Evolutionary conservation across 352 stramenopile species (phyloP).

Genomic region (Phytophthora citrophthora): DNA sequence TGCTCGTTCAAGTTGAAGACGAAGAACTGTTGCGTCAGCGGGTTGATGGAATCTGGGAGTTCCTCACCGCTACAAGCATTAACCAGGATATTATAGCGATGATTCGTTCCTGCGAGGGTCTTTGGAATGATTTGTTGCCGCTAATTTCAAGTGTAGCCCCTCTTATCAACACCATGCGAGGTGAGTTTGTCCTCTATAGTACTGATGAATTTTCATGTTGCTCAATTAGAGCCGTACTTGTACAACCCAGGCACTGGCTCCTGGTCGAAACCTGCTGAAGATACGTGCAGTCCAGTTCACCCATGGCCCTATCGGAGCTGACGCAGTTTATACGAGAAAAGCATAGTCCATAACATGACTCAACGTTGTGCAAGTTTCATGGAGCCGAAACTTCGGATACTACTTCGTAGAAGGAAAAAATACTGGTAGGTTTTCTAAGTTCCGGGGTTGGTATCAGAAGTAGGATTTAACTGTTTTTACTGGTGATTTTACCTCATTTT

Average conservation of each 20-base stretch:
- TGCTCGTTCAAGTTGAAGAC: conserved; percentile 41
- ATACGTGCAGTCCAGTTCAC: conserved; percentile 12
- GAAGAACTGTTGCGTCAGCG: conserved; percentile 33
- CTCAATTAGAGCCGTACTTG: too few species aligned
- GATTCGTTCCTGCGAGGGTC: conserved; percentile 9
- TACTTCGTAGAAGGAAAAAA: too few species aligned
- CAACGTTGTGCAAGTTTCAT: too few species aligned
- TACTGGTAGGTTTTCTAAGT: too few species aligned
- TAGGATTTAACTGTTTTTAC: too few species aligned
- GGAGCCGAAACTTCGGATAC: too few species aligned
- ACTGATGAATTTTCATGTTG: too few species aligned
- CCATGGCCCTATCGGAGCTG: conserved; percentile 10
- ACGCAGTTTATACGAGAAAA: too few species aligned
- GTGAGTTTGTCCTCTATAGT: conserved; percentile 3
- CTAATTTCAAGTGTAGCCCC: conserved; percentile 7
- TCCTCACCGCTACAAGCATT: conserved; percentile 20
- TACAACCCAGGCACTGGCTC: background rate
- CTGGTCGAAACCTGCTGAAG: conserved; percentile 5
- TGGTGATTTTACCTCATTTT: too few species aligned
- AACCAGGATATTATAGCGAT: conserved; percentile 12
- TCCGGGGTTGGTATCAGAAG: too few species aligned
- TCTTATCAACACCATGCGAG: conserved; percentile 22
- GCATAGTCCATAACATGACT: too few species aligned
- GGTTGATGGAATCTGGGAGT: conserved; percentile 23
- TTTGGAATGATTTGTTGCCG: conserved; percentile 29